Base-by-base conservation (phyloP, 148 eudicot genomes). In the Oxyria digyna region DNA sequence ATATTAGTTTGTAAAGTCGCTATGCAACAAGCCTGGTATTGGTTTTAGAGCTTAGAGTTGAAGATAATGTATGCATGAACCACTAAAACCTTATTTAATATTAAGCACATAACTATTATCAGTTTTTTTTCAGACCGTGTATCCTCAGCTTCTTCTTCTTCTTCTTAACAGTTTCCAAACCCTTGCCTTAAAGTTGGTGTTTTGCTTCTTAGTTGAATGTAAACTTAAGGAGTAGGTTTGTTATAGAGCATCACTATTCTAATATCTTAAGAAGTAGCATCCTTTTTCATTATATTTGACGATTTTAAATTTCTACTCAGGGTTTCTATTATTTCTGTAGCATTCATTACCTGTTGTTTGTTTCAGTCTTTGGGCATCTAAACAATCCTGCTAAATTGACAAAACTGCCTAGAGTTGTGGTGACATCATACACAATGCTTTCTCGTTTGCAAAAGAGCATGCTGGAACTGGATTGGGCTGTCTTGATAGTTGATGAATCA, bases 401-500 rank as follows among this genome's bases (percentile, higher is more conserved):
- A 70, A 91, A 81, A 77, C 75, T 69, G 66, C 97, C 97, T 46
- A 91, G 71, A 74, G 73, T 95, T 78, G 99, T 95, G 73, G 93
- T 95, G 23, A 91, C 78, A 43, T 95, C 99, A 21, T 95, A 82
- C 75, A 83, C 84, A 14, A 95, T 95, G 99, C 96, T 95, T 76
- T 74, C 73, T 40, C 96, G 79, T 67, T 78, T 95, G 80, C 83
- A 74, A 70, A 84, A 74, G 57, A 88, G 96, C 84, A 88, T 95
- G 65, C 70, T 84, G 74, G 84, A 72, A 42, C 73, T 71, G 77
- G 77, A 88, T 72, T 95, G 99, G 99, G 83, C 82, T 71, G 70
- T 89, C 67, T 69, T 95, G 79, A 87, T 95, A 68, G 84, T 95
- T 59, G 99, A 95, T 78, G 99, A 95, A 76, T 91, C 99, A 76